Base-by-base conservation (phyloP, 768 basidiomycete genomes). In the Psilocybe sp. region DNA sequence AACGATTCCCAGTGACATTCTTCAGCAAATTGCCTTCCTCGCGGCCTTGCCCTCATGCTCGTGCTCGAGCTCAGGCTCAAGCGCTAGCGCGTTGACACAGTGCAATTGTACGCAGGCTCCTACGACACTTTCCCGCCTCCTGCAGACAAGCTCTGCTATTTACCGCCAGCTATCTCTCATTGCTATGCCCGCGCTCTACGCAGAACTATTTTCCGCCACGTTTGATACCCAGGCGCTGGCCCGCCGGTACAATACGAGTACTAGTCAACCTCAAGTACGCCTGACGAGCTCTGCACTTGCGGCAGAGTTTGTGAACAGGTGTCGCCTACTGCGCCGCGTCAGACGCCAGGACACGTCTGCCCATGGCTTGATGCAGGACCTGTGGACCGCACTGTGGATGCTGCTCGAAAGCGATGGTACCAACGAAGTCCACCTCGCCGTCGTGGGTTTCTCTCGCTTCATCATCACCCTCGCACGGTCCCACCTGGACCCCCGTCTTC, bases 311-410 rank as follows among this genome's bases (percentile, higher is more conserved):
- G 67, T 75, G 7, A 64, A 63, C 2, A 72, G 85, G 28, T 75
- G 69, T 54, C 65, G 63, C 40, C 66, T 80, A 23, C 62, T 87
- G 33, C 72, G 71, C 36, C 77, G 81, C 50, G 75, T 78, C 45
- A 68, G 74, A 18, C 66, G 59, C 28, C 59, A 62, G 5, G 69
- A 69, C 53, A 50, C 76, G 40, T 64, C 69, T 2, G 37, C 45
- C 3, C 55, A 49, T 23, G 52, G 60, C 20, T 52, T 78, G 39
- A 54, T 61, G 1, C 68, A 70, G 34, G 83, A 84, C 60, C 59
- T 86, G 18, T 83, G 81, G 76, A 76, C 76, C 7, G 75, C 75
- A 5, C 71, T 82, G 50, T 70, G 81, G 53, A 83, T 86, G 78
- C 59, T 80, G n/a, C 59, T 83, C 31, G 85, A 87, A 60, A 78